Base-by-base conservation (phyloP, 129 eudicot species). In the Artemisia tridentata region DNA sequence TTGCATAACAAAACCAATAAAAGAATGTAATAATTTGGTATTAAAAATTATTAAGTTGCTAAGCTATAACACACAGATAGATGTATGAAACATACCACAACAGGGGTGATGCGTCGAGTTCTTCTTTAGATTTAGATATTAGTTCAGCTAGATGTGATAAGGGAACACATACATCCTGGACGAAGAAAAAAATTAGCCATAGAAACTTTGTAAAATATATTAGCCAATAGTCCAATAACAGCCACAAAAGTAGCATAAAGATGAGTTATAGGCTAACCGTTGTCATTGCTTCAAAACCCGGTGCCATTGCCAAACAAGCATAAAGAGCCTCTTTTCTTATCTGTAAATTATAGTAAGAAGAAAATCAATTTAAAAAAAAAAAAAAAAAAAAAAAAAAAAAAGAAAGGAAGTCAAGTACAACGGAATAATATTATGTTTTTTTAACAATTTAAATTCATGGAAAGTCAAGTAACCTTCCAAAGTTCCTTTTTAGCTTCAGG, bases 251-350 rank as follows among this genome's bases (percentile, higher is more conserved):
- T 2, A 16, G 56, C 53, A 34, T 17, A 72, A 52, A 76, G 68
- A 57, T 17, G 7, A 61, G 59, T 27, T 9, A 64, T 23, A 61
- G 49, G 81, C 89, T 81, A 12, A 93, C 98, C 79, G 99, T 75
- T 72, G 86, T 90, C 97, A 95, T 88, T 74, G 97, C 97, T 86
- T 90, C 97, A 73, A 14, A 82, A 61, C 65, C 63, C 58, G 99
- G 97, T 49, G 75, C 89, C 91, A 90, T 80, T n/a, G 99, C 99
- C 51, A 90, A 88, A 86, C 97, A 88, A 27, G 99, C 99, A 88
- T 91, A 90, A 21, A 95, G 97, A 82, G 99, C 96, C 79, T 95
- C 99, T 88, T 95, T 95, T 83, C 99, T 86, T 81, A 90, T 90
- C 97, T 93, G 80, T 25, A 78, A 53, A 63, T n/a, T 13, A 14